These are phyloP conservation scores for Talaromyces liani DNA, from an alignment of 495 filamentous ascomycete genomes.

Conservation along the genomic window DNA sequence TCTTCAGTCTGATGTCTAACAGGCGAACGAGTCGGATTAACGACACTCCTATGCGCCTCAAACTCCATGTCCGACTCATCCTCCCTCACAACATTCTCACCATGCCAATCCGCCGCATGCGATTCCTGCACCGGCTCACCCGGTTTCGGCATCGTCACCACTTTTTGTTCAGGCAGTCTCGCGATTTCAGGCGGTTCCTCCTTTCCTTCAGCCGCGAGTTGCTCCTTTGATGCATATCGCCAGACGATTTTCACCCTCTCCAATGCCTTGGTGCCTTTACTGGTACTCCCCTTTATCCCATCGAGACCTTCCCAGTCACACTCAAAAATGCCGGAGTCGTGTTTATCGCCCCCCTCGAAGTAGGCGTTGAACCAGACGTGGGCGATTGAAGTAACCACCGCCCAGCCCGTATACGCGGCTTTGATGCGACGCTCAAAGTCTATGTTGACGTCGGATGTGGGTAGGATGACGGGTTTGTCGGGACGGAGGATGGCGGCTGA, in stretches of 20 bases:
- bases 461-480: slow-evolving; percentile 53
- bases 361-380: slow-evolving; percentile 96
- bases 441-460: slow-evolving; percentile 82
- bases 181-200: slow-evolving; percentile 13
- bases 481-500: slow-evolving; percentile 74
- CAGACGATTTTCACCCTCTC: slow-evolving; percentile 87
- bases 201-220: slow-evolving; percentile 14
- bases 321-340: slow-evolving; percentile 53
- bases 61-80: slow-evolving; percentile 6
- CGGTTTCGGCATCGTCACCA: slow-evolving; percentile 50
- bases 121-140: slow-evolving; percentile 62
- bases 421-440: slow-evolving; percentile 77
- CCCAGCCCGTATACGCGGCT: slow-evolving; percentile 62
- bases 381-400: slow-evolving; percentile 86
- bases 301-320: slow-evolving; percentile 61
- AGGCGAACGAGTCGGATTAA: slow-evolving; percentile 6
- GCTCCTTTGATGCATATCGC: slow-evolving; percentile 38
- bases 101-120: slow-evolving; percentile 64
- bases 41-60: not conserved
- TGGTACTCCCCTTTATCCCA: slow-evolving; percentile 69
- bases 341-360: slow-evolving; percentile 76
- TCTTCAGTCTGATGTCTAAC: not conserved
- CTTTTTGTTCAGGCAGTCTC: slow-evolving; percentile 19
- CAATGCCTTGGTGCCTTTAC: slow-evolving; percentile 73
- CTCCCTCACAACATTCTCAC: slow-evolving; percentile 35